Conservation (phyloP, 139 green algal genomes). For the Pleodorina starrii region DNA sequence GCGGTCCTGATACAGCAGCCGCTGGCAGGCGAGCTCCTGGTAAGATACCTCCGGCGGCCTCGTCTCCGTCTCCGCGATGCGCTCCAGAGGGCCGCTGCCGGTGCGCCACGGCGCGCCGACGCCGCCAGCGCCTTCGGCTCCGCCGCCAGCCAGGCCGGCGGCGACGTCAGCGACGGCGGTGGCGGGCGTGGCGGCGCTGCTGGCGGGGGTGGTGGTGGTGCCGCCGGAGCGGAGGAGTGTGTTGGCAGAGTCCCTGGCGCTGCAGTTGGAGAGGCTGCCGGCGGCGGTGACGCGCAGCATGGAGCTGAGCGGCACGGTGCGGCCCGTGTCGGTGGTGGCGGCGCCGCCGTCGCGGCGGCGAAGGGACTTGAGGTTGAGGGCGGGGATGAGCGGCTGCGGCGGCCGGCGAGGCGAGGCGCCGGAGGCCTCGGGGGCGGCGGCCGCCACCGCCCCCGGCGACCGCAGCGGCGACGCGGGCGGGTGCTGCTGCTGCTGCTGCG, state of each 20-base stretch:
- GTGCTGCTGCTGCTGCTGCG: background rate
- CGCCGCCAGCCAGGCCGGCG: background rate
- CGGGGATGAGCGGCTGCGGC: background rate
- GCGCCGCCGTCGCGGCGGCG: background rate
- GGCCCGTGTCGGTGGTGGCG: slow-evolving; percentile 22
- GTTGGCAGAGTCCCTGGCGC: slow-evolving; percentile 25
- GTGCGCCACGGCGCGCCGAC: background rate
- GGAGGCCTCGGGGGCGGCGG: background rate
- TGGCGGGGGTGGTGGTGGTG: background rate
- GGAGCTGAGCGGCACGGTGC: slow-evolving; percentile 30
- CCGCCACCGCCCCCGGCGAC: background rate
- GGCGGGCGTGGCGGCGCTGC: background rate
- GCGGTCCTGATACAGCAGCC: slow-evolving; percentile 58
- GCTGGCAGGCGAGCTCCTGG: slow-evolving; percentile 18
- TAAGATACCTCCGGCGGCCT: background rate
- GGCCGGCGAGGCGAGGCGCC: background rate
- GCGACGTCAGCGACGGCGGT: background rate
- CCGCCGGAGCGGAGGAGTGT: background rate
- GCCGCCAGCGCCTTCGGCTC: background rate
- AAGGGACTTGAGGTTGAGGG: slow-evolving; percentile 34
- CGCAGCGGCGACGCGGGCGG: background rate
- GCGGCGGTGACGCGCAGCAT: background rate
- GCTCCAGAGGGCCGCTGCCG: background rate
- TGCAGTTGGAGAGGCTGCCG: slow-evolving; percentile 11
- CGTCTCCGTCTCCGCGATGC: background rate